Base-by-base conservation (phyloP, 1,284 basidiomycete species). In the Papiliotrema terrestris region DNA sequence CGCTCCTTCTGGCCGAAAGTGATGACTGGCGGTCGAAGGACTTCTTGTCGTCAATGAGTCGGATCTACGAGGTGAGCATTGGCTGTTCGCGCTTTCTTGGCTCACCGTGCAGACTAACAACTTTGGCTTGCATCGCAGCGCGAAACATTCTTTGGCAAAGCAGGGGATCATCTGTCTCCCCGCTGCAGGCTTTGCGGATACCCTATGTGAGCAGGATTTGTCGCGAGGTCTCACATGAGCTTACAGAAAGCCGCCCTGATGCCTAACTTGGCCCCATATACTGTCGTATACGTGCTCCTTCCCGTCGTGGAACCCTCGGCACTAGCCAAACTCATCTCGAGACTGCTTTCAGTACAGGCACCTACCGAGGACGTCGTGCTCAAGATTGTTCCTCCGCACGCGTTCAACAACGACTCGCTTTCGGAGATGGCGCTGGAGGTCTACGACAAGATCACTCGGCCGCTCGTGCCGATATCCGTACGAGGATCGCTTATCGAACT, bases 391-490 rank as follows among this genome's bases (percentile, higher is more conserved):
- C 53, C 57, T 15, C 32, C 52, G 1, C 51, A 52, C 43, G 35
- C 37, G 52, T 14, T 43, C 42, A 2, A 47, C 29, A 14, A 6
- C 23, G 9, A 19, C 29, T 50, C n/a, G n/a, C 26, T 37, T 45
- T 45, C 22, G 22, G 47, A 29, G 17, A 45, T 70, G 35, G 63
- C 64, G 17, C 55, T 65, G 14, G 69, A 71, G 22, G 59, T 68
- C 4, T 75, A 73, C 59, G 62, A 72, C 44, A 55, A 52, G 5
- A 32, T 69, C 8, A 54, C 59, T 9, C 58, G 60, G 19, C 51
- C 45, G 3, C 32, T 71, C 17, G 51, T 51, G 13, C 61, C 56
- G 11, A 64, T 69, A 29, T 47, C 54, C 9, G 35, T 61, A 3
- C 57, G 60, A 45, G 63, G 64, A n/a, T 37, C 43, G 35, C 57